These are phyloP conservation scores for Eimeria praecox DNA, from an alignment of 169 alveolate genomes.

Conservation along the genomic window DNA sequence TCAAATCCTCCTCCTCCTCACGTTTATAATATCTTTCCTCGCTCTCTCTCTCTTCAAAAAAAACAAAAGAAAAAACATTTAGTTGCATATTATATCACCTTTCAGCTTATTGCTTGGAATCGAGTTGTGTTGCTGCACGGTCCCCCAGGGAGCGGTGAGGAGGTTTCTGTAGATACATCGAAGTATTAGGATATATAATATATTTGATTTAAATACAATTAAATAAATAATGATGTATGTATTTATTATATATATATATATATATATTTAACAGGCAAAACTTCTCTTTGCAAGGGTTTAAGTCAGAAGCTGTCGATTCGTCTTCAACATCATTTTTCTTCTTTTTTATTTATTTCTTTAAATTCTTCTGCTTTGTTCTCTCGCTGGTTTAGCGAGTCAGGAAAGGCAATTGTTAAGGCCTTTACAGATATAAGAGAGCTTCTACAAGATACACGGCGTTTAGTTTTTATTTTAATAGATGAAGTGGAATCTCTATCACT, in stretches of 20 bases:
- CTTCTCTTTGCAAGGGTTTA: slow-evolving; percentile 86
- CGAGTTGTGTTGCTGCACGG: slow-evolving; percentile 89
- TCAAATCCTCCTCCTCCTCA: too few relatives aligned
- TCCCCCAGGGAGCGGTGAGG: slow-evolving; percentile 89
- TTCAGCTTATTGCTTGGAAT: slow-evolving; percentile 88
- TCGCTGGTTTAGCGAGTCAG: slow-evolving; percentile 91
- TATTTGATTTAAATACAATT: not conserved
- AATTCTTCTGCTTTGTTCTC: slow-evolving; percentile 90
- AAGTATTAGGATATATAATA: not conserved
- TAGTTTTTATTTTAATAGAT: slow-evolving; percentile 87
- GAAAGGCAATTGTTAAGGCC: slow-evolving; percentile 88
- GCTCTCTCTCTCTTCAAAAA: not conserved
- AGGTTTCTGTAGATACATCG: not conserved
- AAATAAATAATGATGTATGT: not conserved
- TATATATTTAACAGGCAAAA: slow-evolving; percentile 83
- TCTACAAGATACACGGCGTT: slow-evolving; percentile 85
- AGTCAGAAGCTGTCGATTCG: slow-evolving; percentile 87
- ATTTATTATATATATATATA: not conserved
- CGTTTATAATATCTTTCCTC: too few relatives aligned
- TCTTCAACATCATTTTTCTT: slow-evolving; percentile 74
- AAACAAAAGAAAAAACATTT: not conserved
- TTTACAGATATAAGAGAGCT: slow-evolving; percentile 84
- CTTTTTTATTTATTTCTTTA: slow-evolving; percentile 85
- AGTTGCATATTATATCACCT: not conserved
- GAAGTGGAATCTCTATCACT: slow-evolving; percentile 90